Evolutionary conservation across 805 yeast species (phyloP).

Genomic region (Ogataea polymorpha): DNA sequence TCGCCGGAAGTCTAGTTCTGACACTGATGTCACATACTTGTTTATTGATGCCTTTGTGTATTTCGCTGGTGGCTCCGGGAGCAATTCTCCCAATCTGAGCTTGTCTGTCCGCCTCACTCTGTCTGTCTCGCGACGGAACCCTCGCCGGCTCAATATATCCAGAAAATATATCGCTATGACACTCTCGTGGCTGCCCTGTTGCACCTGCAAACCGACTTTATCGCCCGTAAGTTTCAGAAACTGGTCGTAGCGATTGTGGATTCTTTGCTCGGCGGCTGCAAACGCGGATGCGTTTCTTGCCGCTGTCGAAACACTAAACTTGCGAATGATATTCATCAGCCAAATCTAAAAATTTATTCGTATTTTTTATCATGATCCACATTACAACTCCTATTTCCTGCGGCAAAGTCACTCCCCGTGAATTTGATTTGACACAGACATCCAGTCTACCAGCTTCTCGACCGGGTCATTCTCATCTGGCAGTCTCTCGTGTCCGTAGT

Average conservation of each 20-base stretch:
- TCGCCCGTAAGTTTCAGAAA: neutral
- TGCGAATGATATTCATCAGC: neutral
- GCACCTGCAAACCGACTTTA: neutral
- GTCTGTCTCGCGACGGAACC: constrained; percentile 2
- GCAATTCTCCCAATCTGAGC: neutral
- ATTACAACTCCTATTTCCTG: neutral
- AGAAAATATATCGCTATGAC: constrained; percentile 5
- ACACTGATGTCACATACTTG: constrained; percentile 7
- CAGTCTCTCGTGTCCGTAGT: constrained; percentile 22
- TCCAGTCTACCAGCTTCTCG: constrained; percentile 23
- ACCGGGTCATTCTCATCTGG: constrained; percentile 19
- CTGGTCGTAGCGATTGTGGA: neutral
- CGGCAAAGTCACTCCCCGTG: constrained; percentile 9
- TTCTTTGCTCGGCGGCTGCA: neutral
- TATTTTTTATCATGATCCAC: neutral
- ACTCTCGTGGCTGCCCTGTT: constrained; percentile 1
- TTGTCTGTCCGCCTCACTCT: constrained; percentile 3
- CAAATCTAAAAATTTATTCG: neutral
- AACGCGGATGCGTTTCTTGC: neutral
- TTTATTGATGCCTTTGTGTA: constrained; percentile 5
- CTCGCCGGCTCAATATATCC: constrained; percentile 3
- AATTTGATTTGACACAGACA: constrained; percentile 16
- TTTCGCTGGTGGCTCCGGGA: constrained; percentile 12
- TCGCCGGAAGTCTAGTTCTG: constrained; percentile 5
- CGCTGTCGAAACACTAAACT: neutral